Base-by-base conservation (phyloP, 352 stramenopile species). In the Pythium aphanidermatum region DNA sequence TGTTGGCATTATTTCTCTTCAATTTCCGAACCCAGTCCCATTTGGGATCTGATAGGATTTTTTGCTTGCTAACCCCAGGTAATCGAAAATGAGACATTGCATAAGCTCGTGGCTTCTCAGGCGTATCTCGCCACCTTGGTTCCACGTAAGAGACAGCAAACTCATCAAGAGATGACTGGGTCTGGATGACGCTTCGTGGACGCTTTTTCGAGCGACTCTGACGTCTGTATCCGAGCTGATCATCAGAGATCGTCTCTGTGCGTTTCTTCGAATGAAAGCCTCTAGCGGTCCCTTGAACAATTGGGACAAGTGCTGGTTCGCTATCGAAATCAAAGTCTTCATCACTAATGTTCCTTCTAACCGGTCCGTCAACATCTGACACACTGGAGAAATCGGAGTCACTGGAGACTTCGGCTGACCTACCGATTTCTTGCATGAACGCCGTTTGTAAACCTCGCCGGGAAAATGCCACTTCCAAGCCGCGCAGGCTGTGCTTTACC, bases 401-500 rank as follows among this genome's bases (percentile, higher is more conserved):
- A 28, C 37, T 48, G 3, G 29, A 48, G n/a, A n/a, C n/a, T n/a
- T n/a, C n/a, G n/a, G n/a, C n/a, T n/a, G n/a, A n/a, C n/a, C n/a
- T n/a, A n/a, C n/a, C n/a, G 8, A 34, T 10, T 3, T 40, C 25
- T 3, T 36, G 25, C 9, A 25, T 8, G 28, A 57, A 42, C 11
- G n/a, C 29, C 2, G 41, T 13, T 1, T 1, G 13, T 23, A 70
- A 56, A 14, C 60, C 50, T 9, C 67, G 66, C 3, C 47, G 44
- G 26, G 27, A 38, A 45, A 78, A 68, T 1, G 55, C 50, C 4
- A 47, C 57, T 29, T 76, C 57, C 14, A 88, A 27, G 13, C 52
- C 26, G 0, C 38, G 30, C 4, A 56, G 46, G n/a, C 50, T 60
- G 33, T 67, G 44, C 14, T 65, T 72, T n/a, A 86, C 34, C 81